A percentile compares a stretch with the other conserved stretches of the same genome.
Conservation (phyloP, 257 asterid genomes). For the Euphrasia confusa region DNA sequence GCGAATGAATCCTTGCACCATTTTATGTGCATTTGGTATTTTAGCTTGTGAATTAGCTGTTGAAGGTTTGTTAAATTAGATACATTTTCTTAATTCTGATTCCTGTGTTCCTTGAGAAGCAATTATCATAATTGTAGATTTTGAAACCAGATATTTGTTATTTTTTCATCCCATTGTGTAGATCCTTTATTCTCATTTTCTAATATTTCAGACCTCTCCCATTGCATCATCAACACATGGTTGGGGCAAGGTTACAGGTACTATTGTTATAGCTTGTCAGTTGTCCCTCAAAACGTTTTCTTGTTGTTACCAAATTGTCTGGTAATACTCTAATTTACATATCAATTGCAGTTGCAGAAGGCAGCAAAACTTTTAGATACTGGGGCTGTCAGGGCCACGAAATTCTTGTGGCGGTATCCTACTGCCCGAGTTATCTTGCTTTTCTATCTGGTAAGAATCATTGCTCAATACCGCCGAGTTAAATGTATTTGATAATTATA, state of each 20-base stretch:
- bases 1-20: slow-evolving; percentile 10
- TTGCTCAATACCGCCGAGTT: slow-evolving; percentile 18
- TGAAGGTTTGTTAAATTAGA: slow-evolving; percentile 11
- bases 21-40: background rate
- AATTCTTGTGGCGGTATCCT: slow-evolving; percentile 97
- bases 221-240: slow-evolving; percentile 89
- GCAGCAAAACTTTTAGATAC: slow-evolving; percentile 89
- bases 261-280: slow-evolving; percentile 7
- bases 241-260: slow-evolving; percentile 86
- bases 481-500: slow-evolving; percentile 8
- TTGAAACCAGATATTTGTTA: slow-evolving; percentile 17
- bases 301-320: slow-evolving; percentile 20
- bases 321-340: slow-evolving; percentile 20
- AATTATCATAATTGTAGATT: slow-evolving; percentile 1
- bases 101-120: slow-evolving; percentile 9
- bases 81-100: background rate
- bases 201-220: slow-evolving; percentile 81
- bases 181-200: slow-evolving; percentile 25
- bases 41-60: slow-evolving; percentile 2
- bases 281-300: slow-evolving; percentile 14
- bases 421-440: slow-evolving; percentile 83
- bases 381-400: slow-evolving; percentile 97
- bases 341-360: slow-evolving; percentile 71
- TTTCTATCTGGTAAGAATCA: slow-evolving; percentile 78
- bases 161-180: slow-evolving; percentile 12